A percentile compares a stretch with the other conserved stretches of the same genome.
These are phyloP conservation scores for Biscutella auriculata DNA, from an alignment of 441 rosid species.

Conservation along the genomic window DNA sequence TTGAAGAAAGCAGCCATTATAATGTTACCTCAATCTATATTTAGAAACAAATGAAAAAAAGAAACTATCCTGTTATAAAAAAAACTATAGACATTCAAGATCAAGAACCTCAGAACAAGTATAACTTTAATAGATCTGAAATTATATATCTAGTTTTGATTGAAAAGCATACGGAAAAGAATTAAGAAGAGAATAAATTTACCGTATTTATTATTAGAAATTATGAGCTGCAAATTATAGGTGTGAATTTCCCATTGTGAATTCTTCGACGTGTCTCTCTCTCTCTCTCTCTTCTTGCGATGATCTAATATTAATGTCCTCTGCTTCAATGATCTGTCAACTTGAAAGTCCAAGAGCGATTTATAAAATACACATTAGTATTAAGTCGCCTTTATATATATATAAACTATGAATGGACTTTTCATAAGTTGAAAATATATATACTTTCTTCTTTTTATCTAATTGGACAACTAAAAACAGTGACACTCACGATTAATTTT, in stretches of 20 bases:
- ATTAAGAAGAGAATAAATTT: background rate
- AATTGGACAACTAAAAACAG: constrained; percentile 22
- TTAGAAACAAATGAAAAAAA: no score
- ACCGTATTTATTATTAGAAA: constrained; percentile 1
- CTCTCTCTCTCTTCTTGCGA: background rate
- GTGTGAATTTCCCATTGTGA: constrained; percentile 7
- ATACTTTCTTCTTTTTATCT: constrained; percentile 6
- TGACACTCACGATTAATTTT: constrained; percentile 18
- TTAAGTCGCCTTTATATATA: background rate
- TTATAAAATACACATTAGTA: no score
- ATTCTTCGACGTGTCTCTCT: background rate
- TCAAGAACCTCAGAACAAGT: no score
- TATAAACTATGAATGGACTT: constrained; percentile 8
- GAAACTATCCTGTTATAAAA: no score
- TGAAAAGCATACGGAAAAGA: no score
- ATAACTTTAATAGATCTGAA: no score
- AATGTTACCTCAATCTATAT: no score
- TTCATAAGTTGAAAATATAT: constrained; percentile 4
- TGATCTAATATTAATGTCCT: background rate
- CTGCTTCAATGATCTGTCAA: constrained; percentile 16
- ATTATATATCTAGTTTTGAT: no score
- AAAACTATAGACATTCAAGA: no score
- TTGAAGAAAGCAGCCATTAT: constrained; percentile 14
- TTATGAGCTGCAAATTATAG: constrained; percentile 10
- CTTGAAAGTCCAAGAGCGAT: constrained; percentile 19